Conservation (phyloP, 495 filamentous ascomycete genomes). For the Penicillium atrosanguineum region DNA sequence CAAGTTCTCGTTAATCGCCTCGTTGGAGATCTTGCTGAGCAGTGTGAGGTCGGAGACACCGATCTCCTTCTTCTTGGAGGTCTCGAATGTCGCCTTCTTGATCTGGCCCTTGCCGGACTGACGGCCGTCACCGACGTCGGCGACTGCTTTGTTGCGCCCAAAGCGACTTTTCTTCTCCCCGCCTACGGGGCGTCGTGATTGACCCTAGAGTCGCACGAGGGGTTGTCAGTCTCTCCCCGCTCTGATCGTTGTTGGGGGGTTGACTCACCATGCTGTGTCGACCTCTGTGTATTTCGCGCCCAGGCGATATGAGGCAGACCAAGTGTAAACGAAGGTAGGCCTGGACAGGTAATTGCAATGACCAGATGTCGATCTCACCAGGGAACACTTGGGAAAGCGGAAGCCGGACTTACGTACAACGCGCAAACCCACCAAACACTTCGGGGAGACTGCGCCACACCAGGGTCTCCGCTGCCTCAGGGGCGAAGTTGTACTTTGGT, state of each 20-base stretch:
- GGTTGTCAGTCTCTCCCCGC: conserved; percentile 7
- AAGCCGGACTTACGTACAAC: conserved; percentile 28
- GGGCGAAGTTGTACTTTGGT: conserved; percentile 9
- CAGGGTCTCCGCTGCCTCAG: conserved; percentile 21
- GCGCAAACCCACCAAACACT: conserved; percentile 25
- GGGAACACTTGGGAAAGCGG: conserved; percentile 12
- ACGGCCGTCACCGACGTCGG: conserved; percentile 47
- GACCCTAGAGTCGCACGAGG: conserved; percentile 33
- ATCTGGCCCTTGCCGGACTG: conserved; percentile 62
- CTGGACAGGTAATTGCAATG: conserved; percentile 6
- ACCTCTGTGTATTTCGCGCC: conserved; percentile 31
- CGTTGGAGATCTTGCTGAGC: conserved; percentile 96
- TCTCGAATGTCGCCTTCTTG: conserved; percentile 94
- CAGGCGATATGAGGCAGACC: conserved; percentile 25
- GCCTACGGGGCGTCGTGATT: conserved; percentile 48
- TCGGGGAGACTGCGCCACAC: conserved; percentile 24
- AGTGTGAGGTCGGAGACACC: conserved; percentile 97
- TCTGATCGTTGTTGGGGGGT: background rate
- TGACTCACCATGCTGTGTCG: conserved; percentile 37
- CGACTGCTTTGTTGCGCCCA: conserved; percentile 45
- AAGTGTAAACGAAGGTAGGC: background rate
- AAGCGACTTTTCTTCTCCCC: conserved; percentile 52
- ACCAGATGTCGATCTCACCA: conserved; percentile 9
- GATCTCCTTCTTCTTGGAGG: conserved; percentile 97
- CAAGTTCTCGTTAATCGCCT: conserved; percentile 98